These are phyloP conservation scores for Yarrowia phangngaensis DNA, from an alignment of 805 yeast species.

Conservation along the genomic window DNA sequence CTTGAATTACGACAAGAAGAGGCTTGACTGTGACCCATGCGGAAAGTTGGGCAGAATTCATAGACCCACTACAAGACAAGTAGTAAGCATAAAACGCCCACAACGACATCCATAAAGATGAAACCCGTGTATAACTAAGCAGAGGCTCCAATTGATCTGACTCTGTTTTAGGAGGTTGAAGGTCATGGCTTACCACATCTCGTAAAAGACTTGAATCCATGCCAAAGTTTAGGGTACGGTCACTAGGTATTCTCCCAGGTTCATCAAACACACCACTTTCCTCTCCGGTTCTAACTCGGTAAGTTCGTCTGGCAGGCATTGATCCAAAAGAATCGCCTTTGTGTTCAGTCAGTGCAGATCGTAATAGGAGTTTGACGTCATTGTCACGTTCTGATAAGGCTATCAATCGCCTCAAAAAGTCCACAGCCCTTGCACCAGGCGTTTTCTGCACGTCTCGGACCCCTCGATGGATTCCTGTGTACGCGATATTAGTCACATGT, in stretches of 20 bases:
- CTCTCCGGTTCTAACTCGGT: too few relatives aligned
- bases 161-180: background rate
- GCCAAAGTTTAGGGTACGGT: background rate
- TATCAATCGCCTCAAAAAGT: background rate
- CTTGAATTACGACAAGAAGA: background rate
- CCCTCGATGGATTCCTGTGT: conserved; percentile 4
- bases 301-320: too few relatives aligned
- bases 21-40: conserved; percentile 5
- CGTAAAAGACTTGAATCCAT: background rate
- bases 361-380: background rate
- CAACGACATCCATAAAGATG: background rate
- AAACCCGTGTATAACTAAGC: background rate
- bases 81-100: conserved; percentile 1
- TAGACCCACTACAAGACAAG: background rate
- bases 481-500: background rate
- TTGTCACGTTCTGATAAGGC: background rate
- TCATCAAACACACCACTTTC: background rate
- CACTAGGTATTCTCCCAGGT: background rate
- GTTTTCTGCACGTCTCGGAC: background rate
- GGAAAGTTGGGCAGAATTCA: background rate
- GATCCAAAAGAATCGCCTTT: too few relatives aligned
- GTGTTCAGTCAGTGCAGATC: background rate
- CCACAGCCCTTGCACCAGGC: background rate
- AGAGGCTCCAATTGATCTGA: background rate
- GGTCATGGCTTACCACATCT: background rate